These are phyloP conservation scores for Ceratorhiza oryzae-sativae DNA, from an alignment of 1,284 basidiomycete genomes.

Conservation along the genomic window DNA sequence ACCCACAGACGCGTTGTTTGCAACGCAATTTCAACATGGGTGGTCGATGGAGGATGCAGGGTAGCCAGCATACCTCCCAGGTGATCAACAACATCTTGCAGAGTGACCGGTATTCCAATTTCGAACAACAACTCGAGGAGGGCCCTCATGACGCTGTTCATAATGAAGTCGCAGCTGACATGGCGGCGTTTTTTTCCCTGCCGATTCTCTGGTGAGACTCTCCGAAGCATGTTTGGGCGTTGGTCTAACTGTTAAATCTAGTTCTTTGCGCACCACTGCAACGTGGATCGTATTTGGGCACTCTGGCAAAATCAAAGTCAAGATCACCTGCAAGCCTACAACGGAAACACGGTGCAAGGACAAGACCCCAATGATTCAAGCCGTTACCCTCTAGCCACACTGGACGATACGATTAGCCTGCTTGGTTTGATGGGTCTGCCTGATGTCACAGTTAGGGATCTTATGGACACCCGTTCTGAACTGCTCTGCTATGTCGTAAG, in stretches of 20 bases:
- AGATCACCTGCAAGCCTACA: constrained; percentile 9
- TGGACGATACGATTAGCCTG: constrained; percentile 22
- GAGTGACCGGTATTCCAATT: constrained; percentile 1
- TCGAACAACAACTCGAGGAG: constrained; percentile 13
- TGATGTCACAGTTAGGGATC: constrained; percentile 31
- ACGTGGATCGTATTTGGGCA: constrained; percentile 42
- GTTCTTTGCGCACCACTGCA: constrained; percentile 38
- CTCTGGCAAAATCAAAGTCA: constrained; percentile 31
- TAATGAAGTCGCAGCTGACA: constrained; percentile 29
- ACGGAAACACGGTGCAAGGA: constrained; percentile 25
- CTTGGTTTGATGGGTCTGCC: constrained; percentile 22
- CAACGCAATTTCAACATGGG: constrained; percentile 23
- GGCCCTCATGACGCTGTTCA: constrained; percentile 33
- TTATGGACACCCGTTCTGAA: constrained; percentile 33
- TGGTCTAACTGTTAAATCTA: not conserved
- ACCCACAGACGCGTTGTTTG: constrained; percentile 18
- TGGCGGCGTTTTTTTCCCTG: constrained; percentile 31
- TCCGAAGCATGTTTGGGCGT: too few species aligned
- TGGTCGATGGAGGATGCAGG: not conserved
- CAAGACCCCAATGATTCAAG: constrained; percentile 26
- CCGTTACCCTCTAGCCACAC: not conserved
- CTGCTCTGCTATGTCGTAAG: constrained; percentile 36
- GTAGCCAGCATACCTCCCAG: constrained; percentile 4
- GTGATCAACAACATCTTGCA: constrained; percentile 1
- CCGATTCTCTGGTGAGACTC: constrained; percentile 14